These are phyloP conservation scores for Solanum clarkiae DNA, from an alignment of 257 asterid species.

Conservation along the genomic window DNA sequence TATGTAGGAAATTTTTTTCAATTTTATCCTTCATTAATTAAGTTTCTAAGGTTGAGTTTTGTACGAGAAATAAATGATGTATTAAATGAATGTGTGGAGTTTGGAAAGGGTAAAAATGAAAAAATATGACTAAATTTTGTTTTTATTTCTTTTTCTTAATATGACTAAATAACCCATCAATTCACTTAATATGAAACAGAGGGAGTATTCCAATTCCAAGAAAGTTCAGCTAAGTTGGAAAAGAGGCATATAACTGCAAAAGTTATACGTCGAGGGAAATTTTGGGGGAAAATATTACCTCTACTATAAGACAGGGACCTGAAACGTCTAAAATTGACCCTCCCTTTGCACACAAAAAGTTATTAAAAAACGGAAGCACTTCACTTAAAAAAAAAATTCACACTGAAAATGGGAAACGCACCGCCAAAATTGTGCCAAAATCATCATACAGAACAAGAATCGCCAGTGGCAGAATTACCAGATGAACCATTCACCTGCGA, in stretches of 20 bases:
- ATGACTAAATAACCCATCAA: too few relatives aligned
- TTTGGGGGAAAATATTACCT: not conserved
- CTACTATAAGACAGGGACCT: not conserved
- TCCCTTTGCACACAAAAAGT: not conserved
- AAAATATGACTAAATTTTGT: too few relatives aligned
- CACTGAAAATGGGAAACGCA: not conserved
- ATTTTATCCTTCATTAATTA: too few relatives aligned
- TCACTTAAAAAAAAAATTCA: not conserved
- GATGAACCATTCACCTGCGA: conserved; percentile 7
- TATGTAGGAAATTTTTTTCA: too few relatives aligned
- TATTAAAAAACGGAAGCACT: too few relatives aligned
- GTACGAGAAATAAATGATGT: too few relatives aligned
- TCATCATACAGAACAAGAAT: not conserved
- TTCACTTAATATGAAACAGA: too few relatives aligned
- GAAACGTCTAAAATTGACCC: not conserved
- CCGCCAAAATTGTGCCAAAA: not conserved
- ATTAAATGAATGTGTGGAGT: too few relatives aligned
- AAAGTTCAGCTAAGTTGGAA: not conserved
- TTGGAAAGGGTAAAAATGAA: too few relatives aligned
- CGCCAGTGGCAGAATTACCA: not conserved
- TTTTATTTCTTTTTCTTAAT: too few relatives aligned
- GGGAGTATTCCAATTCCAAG: not conserved
- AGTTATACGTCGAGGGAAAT: not conserved
- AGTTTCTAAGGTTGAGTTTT: too few relatives aligned
- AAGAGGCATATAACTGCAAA: not conserved